Base-by-base conservation (phyloP, 1,139 yeast species). In the Kodamaea anthophila region DNA sequence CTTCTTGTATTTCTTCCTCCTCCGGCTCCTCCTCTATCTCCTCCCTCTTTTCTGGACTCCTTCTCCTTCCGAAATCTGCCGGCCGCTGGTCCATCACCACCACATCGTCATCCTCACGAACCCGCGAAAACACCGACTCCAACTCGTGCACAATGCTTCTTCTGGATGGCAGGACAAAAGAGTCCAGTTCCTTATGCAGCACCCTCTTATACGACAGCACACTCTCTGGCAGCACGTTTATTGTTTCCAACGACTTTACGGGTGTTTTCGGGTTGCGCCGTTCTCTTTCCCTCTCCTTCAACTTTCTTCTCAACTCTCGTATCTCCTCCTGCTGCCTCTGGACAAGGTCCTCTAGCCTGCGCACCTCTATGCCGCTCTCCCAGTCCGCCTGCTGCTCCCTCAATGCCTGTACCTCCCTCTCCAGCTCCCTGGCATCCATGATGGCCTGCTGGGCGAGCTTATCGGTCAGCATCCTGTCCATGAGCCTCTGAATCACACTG, bases 381-480 rank as follows among this genome's bases (percentile, higher is more conserved):
- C n/a, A n/a, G n/a, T n/a, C n/a, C n/a, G n/a, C n/a, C 18, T 16
- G 8, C n/a, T 34, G 41, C 35, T 48, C 54, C n/a, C n/a, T n/a
- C 18, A 63, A 35, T 4, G 21, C 22, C 14, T 45, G 40, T 11
- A 63, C 34, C 11, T 47, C 45, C 22, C 45, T 44, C 5, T 44
- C 31, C 29, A 61, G 39, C 18, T 47, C 52, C 18, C 47, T 44
- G 0, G 58, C 45, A 30, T 60, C 64, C 21, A 55, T 39, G n/a
- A 60, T 45, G 1, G 64, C 64, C 32, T 55, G 43, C 30, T 56
- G 46, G 2, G 65, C 63, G 3, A 53, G 56, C 23, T 57, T 60
- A 33, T 59, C 65, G 1, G 60, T 49, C 8, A 50, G 42, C 34
- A 60, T 38, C 23, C 60, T 41, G 32, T 62, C 65, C 49, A 61